phyloP scores from a whole-genome alignment of 176 grass and related monocot genomes.

The Saccharum officinarum region DNA sequence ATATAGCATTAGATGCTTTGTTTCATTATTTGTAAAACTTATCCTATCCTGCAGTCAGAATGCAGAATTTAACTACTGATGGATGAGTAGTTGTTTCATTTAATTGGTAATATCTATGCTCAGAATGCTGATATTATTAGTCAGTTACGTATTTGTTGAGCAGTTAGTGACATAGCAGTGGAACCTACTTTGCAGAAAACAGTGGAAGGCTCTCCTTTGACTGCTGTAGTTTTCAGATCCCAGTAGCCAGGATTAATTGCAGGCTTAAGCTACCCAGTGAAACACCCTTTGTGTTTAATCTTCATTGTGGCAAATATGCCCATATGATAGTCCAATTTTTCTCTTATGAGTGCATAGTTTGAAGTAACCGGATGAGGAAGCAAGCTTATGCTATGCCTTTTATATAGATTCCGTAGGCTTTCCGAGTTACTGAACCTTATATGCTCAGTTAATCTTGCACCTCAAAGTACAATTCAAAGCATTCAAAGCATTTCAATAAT shows the following conservation, averaged over 20 bases:
- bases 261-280: neutral
- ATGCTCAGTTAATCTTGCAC: constrained; percentile 10
- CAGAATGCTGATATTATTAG: neutral
- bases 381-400: neutral
- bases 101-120: neutral
- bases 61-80: neutral
- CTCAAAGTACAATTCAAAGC: neutral
- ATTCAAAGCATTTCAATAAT: neutral
- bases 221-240: constrained; percentile 4
- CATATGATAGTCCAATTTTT: neutral
- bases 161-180: neutral
- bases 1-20: neutral
- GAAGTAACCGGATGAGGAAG: neutral
- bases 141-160: constrained; percentile 1
- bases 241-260: neutral
- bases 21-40: neutral
- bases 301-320: neutral
- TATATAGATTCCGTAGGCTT: neutral
- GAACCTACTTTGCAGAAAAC: neutral
- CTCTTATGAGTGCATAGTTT: neutral
- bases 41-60: neutral
- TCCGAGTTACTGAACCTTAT: constrained; percentile 25
- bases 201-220: neutral
- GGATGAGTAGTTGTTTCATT: neutral
- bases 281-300: neutral